Percentiles rank a stretch among this genome's conserved stretches.
Evolutionary conservation across 169 alveolate genomes (phyloP).

Genomic region (Plasmodium cynomolgi): DNA sequence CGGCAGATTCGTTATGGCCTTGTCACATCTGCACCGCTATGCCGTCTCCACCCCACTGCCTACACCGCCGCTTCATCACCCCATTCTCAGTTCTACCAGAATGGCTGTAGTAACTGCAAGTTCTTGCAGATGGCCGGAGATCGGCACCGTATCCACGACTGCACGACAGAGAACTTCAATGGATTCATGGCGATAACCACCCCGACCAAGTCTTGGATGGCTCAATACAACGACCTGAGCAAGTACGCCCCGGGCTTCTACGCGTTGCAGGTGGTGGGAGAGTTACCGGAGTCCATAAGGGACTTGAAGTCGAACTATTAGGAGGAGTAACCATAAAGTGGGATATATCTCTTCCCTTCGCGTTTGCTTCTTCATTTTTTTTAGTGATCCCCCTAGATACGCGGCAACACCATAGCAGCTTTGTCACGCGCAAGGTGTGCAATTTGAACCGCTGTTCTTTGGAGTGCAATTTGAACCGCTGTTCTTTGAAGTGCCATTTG

Average conservation of each 20-base stretch:
- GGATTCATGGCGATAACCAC: constrained; percentile 89
- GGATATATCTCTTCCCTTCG: background rate
- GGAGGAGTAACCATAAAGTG: background rate
- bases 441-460: background rate
- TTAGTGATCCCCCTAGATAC: background rate
- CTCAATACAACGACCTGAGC: constrained; percentile 87
- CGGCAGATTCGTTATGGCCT: background rate
- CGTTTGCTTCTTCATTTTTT: background rate
- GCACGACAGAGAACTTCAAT: constrained; percentile 88
- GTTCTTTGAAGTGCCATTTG: too few species aligned
- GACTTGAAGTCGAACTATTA: constrained; percentile 65
- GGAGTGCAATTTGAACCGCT: background rate
- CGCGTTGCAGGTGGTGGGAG: constrained; percentile 91
- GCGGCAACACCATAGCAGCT: background rate
- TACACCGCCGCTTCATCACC: background rate
- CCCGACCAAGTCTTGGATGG: constrained; percentile 92
- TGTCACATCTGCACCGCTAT: background rate
- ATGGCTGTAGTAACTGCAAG: constrained; percentile 92
- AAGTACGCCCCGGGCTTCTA: constrained; percentile 89
- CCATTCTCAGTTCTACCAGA: constrained; percentile 86
- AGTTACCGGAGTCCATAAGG: constrained; percentile 83
- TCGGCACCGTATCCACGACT: constrained; percentile 86
- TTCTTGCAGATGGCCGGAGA: constrained; percentile 90
- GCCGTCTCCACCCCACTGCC: background rate
- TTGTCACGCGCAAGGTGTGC: background rate